Base-by-base conservation (phyloP, 495 filamentous ascomycete species). In the Acidiella bohemica region DNA sequence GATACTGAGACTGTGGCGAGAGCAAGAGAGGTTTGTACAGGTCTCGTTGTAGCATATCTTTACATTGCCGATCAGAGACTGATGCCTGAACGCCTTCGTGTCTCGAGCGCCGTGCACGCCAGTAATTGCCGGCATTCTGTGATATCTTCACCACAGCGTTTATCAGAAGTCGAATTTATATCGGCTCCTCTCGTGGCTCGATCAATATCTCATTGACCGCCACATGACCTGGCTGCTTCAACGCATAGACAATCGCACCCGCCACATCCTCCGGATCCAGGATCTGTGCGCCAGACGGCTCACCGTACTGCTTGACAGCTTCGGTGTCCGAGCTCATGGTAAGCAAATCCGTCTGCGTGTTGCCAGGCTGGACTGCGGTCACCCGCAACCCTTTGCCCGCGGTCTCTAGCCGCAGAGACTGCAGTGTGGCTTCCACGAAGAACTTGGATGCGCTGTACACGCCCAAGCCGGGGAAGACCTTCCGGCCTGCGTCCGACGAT, bases 381-480 rank as follows among this genome's bases (percentile, higher is more conserved):
- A 80, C 73, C 13, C 75, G 64, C 36, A 81, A 50, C 5, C 77
- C 77, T 3, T 64, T 63, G 1, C 77, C 76, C 0, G 72, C 77
- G 0, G 75, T 80, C 64, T 81, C 77, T 12, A 80, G 57, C 31
- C 76, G 72, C 32, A 81, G 55, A 21, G 66, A 64, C 58, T 81
- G 76, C 8, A 81, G 62, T 3, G 75, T 75, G 0, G 76, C 77
- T 53, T 81, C 76, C 29, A 80, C 75, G 59, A 81, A 81, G 67
- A 81, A 80, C 53, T 81, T 81, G 53, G 66, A 71, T 19, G 75
- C 77, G 6, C 70, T 74, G 63, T 81, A 81, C n/a, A 81, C 76
- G 39, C 77, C 77, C 23, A 80, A 61, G 4, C 77, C 77, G 0
- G 77, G 76, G 64, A 81, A 80, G 40, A 80, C 75, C 55, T 80